Evolutionary conservation across 371 early-diverging fungal genomes (phyloP).

Genomic region (Apophysomyces sp.): DNA sequence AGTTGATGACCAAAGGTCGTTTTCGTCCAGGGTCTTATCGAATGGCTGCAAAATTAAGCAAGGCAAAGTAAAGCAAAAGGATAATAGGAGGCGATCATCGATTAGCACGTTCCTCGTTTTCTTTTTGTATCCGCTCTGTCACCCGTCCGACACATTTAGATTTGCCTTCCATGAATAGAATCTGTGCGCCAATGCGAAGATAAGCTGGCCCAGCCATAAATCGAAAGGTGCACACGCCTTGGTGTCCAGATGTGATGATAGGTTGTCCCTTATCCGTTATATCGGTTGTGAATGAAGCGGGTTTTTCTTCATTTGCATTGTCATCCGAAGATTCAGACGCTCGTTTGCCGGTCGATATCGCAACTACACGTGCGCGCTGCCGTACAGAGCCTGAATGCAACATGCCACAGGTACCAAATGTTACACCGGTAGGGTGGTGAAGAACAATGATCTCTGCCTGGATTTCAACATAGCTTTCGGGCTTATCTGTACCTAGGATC

Average conservation of each 20-base stretch:
- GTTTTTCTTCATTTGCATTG: neutral
- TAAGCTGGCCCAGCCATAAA: constrained; percentile 86
- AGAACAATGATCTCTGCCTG: constrained; percentile 88
- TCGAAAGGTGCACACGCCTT: constrained; percentile 58
- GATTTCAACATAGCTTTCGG: constrained; percentile 68
- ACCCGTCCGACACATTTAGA: constrained; percentile 93
- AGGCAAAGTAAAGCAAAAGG: neutral
- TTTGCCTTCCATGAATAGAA: constrained; percentile 79
- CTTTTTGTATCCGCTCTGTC: constrained; percentile 7
- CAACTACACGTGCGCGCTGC: constrained; percentile 70
- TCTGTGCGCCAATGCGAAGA: constrained; percentile 67
- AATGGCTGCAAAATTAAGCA: too few species aligned
- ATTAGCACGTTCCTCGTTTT: neutral
- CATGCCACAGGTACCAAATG: constrained; percentile 84
- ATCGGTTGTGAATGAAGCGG: neutral
- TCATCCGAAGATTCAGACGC: neutral
- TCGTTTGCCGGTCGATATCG: constrained; percentile 7
- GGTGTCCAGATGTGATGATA: constrained; percentile 39
- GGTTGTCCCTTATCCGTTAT: neutral
- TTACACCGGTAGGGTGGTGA: constrained; percentile 67
- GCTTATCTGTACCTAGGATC: constrained; percentile 52
- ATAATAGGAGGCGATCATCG: neutral
- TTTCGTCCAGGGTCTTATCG: too few species aligned
- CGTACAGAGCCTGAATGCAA: constrained; percentile 87
- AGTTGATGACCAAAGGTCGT: too few species aligned